Base-by-base conservation (phyloP, 1,284 basidiomycete species). In the Marasmius oreades region DNA sequence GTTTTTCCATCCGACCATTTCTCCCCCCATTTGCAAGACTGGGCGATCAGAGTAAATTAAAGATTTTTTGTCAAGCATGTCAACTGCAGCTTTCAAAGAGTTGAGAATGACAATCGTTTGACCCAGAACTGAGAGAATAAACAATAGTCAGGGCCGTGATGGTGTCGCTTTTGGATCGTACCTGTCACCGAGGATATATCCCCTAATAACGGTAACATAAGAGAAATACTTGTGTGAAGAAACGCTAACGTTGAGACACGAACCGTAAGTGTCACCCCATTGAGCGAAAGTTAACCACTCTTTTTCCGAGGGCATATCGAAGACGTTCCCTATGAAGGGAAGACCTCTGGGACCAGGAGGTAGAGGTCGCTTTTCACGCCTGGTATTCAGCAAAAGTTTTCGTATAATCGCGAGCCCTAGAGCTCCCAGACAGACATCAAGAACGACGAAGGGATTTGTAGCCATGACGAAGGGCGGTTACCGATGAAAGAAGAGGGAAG, bases 41-140 rank as follows among this genome's bases (percentile, higher is more conserved):
- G 87, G 86, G n/a, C 87, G 79, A 62, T 86, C 84, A 5, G 87
- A 88, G 67, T 88, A 88, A 52, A 81, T 80, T n/a, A 79, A 71
- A 56, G 82, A 82, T 63, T 85, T 83, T 70, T 83, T 85, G 66
- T 88, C 84, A 47, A 90, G 75, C 68, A 90, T 74, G 43, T 85
- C 84, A 51, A 72, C 63, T 3, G 84, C 83, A 28, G 73, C 64
- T 62, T 79, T 72, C 7, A 74, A 70, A 8, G 79, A 82, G 66
- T 85, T 86, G 33, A 90, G 65, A 51, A 88, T 73, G 50, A 90
- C 66, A 33, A 86, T 70, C 37, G 81, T 74, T 59, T 85, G 84
- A 1, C 85, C 85, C 16, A 88, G 69, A 33, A 87, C 68, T 59
- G 24, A 7, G 10, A 18, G 18, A 24, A 20, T 4, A 4, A 6